Base-by-base conservation (phyloP, 2,329 filamentous ascomycete species). In the Hypoxylon rubiginosum region DNA sequence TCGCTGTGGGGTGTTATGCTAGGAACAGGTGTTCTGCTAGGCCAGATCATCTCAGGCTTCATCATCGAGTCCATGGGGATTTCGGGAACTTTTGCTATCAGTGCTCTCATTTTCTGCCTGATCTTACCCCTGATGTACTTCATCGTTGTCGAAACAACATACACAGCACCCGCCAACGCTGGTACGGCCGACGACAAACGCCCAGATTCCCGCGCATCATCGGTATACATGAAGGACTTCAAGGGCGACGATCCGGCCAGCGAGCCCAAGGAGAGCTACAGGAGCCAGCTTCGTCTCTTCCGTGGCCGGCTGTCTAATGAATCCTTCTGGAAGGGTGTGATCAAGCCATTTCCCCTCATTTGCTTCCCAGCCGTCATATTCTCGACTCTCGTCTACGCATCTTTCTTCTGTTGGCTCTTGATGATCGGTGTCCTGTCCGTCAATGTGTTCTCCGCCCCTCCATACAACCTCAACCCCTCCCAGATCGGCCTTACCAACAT, bases 71-170 rank as follows among this genome's bases (percentile, higher is more conserved):
- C 69, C 15, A 64, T 80, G 2, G 78, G 78, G 10, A 72, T 79
- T 53, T 72, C 78, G 28, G 76, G 73, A 26, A 76, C 77, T 3
- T 80, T 79, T 48, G 78, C 77, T 5, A 73, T 80, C 65, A 80
- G 79, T 2, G 82, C 80, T 0, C 60, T 82, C 2, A 79, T 83
- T 13, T 82, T 80, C 68, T 79, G 80, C 7, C 65, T 78, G 0
- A 76, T 84, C 5, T 58, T 83, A 1, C 68, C 79, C 0, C 66
- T 76, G 7, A 82, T 82, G 66, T 82, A 80, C 67, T 83, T 83
- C 71, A 74, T 83, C 65, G 80, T 83, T 1, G 76, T 81, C 9
- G 82, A 84, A 64, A 84, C 81, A 11, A 79, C 79, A 0, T 83
- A 77, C 56, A 64, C 57, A 3, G 59, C 58, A 51, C 57, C 68